Evolutionary conservation across 148 eudicot genomes (phyloP).

Genomic region (Arbutus unedo): DNA sequence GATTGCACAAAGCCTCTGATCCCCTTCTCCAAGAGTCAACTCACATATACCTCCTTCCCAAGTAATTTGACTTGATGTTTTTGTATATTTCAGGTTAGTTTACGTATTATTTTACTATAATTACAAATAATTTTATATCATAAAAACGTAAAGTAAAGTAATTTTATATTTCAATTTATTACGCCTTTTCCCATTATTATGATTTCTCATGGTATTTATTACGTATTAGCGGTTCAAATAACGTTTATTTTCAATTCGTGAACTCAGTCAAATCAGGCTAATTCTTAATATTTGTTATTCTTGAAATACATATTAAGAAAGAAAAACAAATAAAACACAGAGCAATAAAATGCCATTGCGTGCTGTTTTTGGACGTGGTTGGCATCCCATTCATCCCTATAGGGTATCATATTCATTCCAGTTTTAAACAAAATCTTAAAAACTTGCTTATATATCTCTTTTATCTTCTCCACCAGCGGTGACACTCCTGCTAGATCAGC

Average conservation of each 20-base stretch:
- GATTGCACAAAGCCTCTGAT: background rate
- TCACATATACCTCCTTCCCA: background rate
- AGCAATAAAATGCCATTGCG: background rate
- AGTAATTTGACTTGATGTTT: background rate
- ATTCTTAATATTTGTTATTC: no score
- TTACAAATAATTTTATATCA: no score
- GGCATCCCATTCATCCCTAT: background rate
- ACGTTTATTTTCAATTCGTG: no score
- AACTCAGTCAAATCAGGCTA: no score
- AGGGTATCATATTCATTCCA: background rate
- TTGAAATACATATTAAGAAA: background rate
- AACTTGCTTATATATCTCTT: background rate
- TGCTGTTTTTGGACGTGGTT: background rate
- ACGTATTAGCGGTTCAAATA: no score
- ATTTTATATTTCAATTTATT: no score
- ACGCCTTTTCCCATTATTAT: no score
- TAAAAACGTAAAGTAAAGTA: no score
- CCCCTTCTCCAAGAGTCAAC: slow-evolving; percentile 7
- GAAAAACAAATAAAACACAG: no score
- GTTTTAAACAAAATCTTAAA: background rate
- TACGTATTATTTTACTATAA: no score
- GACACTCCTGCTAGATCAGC: slow-evolving; percentile 20
- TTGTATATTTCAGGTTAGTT: no score
- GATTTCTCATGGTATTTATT: no score
- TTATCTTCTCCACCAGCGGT: slow-evolving; percentile 16